These are phyloP conservation scores for Quercus alba DNA, from an alignment of 306 rosid species.

Conservation along the genomic window DNA sequence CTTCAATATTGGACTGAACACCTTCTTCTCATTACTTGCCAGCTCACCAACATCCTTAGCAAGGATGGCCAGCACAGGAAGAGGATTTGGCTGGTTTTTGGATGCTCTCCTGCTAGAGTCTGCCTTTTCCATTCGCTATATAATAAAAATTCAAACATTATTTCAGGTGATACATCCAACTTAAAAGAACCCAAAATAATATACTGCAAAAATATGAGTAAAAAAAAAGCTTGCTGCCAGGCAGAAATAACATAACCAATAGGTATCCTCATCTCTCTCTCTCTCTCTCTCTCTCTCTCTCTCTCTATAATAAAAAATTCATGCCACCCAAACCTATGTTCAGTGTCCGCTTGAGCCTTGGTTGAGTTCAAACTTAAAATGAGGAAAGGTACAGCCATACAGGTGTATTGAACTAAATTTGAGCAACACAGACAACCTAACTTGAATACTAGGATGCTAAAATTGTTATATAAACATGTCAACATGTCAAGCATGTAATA, in stretches of 20 bases:
- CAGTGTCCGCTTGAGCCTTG: neutral
- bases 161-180: constrained; percentile 24
- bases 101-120: constrained; percentile 97
- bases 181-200: neutral
- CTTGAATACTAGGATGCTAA: neutral
- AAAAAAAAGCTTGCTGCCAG: constrained; percentile 10
- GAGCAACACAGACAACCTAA: neutral
- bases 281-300: neutral
- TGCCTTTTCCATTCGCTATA: constrained; percentile 92
- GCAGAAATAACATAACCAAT: neutral
- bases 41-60: constrained; percentile 93
- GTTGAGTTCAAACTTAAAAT: neutral
- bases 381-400: neutral
- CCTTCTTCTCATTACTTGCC: constrained; percentile 72
- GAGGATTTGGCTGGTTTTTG: constrained; percentile 81
- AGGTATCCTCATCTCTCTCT: neutral
- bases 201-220: neutral
- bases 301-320: neutral
- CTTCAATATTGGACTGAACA: constrained; percentile 90
- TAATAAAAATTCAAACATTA: constrained; percentile 23
- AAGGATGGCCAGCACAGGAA: constrained; percentile 86
- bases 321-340: neutral
- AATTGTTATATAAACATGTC: neutral
- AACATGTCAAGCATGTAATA: neutral
- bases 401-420: neutral